Percentiles rank a stretch among this genome's conserved stretches.
Conservation (phyloP, 2,329 filamentous ascomycete genomes). For the Diaporthe sp. region DNA sequence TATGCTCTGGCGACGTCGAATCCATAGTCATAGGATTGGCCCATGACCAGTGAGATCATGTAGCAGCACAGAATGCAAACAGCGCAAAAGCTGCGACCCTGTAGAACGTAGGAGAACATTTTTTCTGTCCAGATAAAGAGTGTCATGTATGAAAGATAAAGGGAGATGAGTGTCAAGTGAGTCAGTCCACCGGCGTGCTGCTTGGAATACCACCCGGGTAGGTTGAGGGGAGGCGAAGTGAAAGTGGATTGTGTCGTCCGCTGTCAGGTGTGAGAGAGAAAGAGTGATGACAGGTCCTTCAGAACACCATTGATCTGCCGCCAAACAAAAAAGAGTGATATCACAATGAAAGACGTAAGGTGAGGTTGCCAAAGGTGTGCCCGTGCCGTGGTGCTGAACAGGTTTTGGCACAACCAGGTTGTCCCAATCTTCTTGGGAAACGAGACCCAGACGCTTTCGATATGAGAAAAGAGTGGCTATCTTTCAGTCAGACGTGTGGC, state of each 20-base stretch:
- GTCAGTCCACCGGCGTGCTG: background rate
- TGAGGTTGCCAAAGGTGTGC: background rate
- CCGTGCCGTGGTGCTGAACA: background rate
- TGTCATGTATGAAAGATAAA: background rate
- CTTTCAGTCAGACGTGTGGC: background rate
- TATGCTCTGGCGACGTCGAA: slow-evolving; percentile 55
- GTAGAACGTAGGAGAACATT: slow-evolving; percentile 18
- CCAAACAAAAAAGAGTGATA: background rate
- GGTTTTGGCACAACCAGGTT: background rate
- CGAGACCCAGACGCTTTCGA: background rate
- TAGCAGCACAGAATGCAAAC: slow-evolving; percentile 36
- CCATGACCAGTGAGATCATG: slow-evolving; percentile 35
- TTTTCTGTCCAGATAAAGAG: background rate
- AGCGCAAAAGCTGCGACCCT: background rate
- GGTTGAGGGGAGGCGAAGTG: background rate
- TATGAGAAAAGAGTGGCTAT: background rate
- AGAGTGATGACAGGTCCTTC: background rate
- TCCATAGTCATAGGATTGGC: slow-evolving; percentile 64
- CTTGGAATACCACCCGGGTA: background rate
- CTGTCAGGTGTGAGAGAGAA: background rate
- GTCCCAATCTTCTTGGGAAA: background rate
- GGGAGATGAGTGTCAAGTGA: background rate
- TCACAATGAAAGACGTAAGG: background rate
- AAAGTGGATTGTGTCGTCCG: background rate
- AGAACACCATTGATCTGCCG: too few species aligned